Conservation (phyloP, 192 early-diverging fungal species). For the Coemansia sp. region DNA sequence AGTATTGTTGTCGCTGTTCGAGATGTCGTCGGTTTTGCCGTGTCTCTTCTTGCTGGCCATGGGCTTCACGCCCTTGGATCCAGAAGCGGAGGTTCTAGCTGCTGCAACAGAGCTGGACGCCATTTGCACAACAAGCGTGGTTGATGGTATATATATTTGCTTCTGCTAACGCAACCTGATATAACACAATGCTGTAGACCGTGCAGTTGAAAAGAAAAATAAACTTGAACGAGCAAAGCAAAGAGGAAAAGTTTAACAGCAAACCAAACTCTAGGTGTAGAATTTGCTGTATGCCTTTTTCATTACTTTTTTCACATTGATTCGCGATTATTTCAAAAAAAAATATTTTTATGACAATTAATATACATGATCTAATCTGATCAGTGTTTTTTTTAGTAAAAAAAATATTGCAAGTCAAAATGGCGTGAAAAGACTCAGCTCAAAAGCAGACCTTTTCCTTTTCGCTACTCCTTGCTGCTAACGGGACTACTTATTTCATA, state of each 20-base stretch:
- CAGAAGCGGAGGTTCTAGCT: neutral
- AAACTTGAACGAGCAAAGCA: neutral
- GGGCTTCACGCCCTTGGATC: constrained; percentile 8
- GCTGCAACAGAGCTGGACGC: constrained; percentile 8
- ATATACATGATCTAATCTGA: neutral
- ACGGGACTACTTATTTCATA: neutral
- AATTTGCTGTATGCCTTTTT: neutral
- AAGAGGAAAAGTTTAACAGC: neutral
- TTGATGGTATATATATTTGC: neutral
- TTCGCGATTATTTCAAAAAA: neutral
- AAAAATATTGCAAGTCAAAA: neutral
- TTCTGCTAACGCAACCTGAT: neutral
- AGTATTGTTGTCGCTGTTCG: neutral
- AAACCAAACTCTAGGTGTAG: neutral
- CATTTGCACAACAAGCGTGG: constrained; percentile 4
- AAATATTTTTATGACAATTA: neutral
- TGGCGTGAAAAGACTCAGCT: neutral
- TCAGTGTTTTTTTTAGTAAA: neutral
- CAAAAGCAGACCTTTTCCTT: neutral
- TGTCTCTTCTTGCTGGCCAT: constrained; percentile 12
- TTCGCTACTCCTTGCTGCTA: constrained; percentile 7
- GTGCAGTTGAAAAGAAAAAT: neutral
- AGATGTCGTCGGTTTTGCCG: constrained; percentile 11
- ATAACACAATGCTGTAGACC: neutral
- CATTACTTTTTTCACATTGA: neutral